A percentile compares a stretch with the other conserved stretches of the same genome.
Evolutionary conservation across 1,284 basidiomycete genomes (phyloP).

Genomic region (Fomitopsis betulina): DNA sequence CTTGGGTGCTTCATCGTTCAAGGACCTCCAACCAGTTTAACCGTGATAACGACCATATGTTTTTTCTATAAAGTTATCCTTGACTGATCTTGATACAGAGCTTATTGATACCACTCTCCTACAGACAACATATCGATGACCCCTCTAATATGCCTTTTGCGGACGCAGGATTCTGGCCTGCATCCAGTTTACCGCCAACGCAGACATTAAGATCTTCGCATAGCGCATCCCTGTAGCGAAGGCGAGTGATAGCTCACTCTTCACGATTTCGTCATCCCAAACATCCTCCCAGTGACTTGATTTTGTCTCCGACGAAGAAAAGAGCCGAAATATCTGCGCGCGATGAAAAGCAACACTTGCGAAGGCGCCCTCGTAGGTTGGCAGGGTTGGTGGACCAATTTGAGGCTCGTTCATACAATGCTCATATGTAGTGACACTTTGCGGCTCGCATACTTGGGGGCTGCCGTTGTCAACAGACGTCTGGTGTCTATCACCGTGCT

Average conservation of each 20-base stretch:
- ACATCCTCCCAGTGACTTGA: constrained; percentile 57
- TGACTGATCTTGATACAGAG: background rate
- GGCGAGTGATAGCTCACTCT: constrained; percentile 33
- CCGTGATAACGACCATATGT: background rate
- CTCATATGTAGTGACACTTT: too few relatives aligned
- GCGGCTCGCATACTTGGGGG: too few relatives aligned
- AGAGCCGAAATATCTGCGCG: background rate
- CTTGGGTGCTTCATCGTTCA: background rate
- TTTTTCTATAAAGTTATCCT: too few relatives aligned
- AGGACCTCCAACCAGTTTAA: background rate
- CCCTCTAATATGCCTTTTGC: constrained; percentile 46
- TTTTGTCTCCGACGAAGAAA: constrained; percentile 65
- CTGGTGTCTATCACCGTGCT: too few relatives aligned
- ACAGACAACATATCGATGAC: constrained; percentile 34
- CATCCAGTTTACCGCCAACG: constrained; percentile 43
- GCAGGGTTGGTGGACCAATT: too few relatives aligned
- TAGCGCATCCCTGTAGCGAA: background rate
- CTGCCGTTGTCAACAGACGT: too few relatives aligned
- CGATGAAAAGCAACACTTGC: too few relatives aligned
- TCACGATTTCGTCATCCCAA: constrained; percentile 60
- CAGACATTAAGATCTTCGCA: constrained; percentile 34
- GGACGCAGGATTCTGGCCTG: constrained; percentile 74
- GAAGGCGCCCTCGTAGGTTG: too few relatives aligned
- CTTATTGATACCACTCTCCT: background rate
- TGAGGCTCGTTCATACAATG: too few relatives aligned